Conservation (phyloP, 345 rosid species). For the Rhodamnia argentea region DNA sequence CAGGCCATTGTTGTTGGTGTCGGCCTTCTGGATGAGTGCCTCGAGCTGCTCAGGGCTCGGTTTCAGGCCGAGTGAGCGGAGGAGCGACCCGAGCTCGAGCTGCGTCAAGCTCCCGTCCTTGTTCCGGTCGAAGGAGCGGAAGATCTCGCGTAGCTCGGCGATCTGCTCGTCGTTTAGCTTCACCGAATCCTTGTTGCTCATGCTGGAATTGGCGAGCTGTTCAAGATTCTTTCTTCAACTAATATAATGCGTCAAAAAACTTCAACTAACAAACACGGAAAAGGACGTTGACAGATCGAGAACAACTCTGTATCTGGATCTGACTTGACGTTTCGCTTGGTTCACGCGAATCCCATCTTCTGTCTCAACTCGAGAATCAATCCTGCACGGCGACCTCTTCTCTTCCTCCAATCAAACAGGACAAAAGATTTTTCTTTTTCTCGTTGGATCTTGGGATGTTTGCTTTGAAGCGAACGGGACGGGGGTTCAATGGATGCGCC, state of each 20-base stretch:
- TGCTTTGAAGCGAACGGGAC: not conserved
- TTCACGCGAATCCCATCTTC: not conserved
- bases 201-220: not conserved
- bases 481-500: not conserved
- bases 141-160: constrained; percentile 67
- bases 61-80: constrained; percentile 65
- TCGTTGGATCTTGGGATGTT: not conserved
- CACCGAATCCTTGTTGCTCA: constrained; percentile 35
- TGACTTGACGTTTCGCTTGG: not conserved
- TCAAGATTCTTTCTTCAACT: not conserved
- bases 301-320: not conserved
- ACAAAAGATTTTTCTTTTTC: not conserved
- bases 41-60: constrained; percentile 76
- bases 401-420: not conserved
- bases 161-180: constrained; percentile 72
- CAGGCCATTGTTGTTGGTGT: constrained; percentile 73
- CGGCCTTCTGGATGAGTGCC: constrained; percentile 56
- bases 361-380: not conserved
- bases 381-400: not conserved
- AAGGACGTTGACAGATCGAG: not conserved
- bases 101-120: constrained; percentile 85
- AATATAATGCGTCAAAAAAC: not conserved
- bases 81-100: constrained; percentile 77
- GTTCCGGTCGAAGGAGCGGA: constrained; percentile 80
- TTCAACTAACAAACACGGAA: not conserved